Conservation (phyloP, 2,329 filamentous ascomycete species). For the Dothistroma pini region DNA sequence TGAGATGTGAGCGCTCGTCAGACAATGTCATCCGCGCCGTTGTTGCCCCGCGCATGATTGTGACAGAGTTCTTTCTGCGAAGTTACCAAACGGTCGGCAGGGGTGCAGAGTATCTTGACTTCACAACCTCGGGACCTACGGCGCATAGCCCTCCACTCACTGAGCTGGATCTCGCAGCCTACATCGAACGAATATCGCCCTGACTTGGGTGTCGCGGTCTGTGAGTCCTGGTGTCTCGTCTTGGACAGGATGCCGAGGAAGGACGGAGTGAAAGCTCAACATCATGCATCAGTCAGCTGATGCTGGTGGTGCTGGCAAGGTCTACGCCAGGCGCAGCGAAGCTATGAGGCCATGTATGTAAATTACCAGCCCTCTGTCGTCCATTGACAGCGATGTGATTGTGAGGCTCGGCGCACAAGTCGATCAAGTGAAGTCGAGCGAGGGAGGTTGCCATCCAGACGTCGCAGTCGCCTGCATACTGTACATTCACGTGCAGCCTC, state of each 20-base stretch:
- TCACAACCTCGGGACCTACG: background rate
- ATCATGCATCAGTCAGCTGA: background rate
- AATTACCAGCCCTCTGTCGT: no score
- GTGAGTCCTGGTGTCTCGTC: no score
- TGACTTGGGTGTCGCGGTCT: no score
- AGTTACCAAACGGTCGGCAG: background rate
- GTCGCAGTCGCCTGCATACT: no score
- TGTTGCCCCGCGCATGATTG: background rate
- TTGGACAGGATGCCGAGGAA: no score
- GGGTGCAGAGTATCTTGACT: background rate
- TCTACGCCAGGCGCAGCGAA: background rate
- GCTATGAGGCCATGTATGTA: background rate
- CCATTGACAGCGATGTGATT: no score
- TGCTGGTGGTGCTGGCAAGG: background rate
- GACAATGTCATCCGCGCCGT: background rate
- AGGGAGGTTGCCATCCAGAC: no score
- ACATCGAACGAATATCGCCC: background rate
- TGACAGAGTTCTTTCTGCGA: background rate
- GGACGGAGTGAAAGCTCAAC: background rate
- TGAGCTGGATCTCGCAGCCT: background rate
- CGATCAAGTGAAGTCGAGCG: no score
- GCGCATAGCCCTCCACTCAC: background rate
- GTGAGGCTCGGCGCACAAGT: no score
- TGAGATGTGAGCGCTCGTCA: background rate
- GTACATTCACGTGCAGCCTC: no score